Percentiles rank a stretch among this genome's conserved stretches.
Evolutionary conservation across 176 grass and related monocot genomes (phyloP).

Genomic region (Avena sativa): DNA sequence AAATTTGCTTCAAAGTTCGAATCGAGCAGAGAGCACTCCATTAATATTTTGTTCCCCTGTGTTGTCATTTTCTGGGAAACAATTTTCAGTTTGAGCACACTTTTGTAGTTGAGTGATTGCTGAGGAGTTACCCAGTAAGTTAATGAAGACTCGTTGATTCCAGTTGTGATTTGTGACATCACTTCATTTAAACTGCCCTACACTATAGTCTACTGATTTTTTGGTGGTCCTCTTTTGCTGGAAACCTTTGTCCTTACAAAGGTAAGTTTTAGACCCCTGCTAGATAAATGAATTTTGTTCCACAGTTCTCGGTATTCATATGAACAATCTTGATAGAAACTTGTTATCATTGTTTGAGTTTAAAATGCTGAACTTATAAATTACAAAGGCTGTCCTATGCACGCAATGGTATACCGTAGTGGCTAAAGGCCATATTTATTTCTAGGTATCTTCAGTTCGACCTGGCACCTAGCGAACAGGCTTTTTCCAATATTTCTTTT

Average conservation of each 20-base stretch:
- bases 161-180: neutral
- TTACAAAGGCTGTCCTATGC: neutral
- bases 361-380: neutral
- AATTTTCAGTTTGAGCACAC: conserved; percentile 5
- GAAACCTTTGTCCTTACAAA: neutral
- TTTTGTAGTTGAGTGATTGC: neutral
- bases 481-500: neutral
- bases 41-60: neutral
- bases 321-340: neutral
- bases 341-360: neutral
- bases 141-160: conserved; percentile 7
- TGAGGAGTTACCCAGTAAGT: neutral
- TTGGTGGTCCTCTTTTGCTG: neutral
- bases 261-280: neutral
- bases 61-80: neutral
- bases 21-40: neutral
- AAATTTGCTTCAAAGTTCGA: neutral
- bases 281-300: neutral
- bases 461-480: neutral
- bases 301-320: neutral
- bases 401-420: neutral
- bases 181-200: neutral
- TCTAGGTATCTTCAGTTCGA: neutral
- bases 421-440: neutral
- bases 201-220: conserved; percentile 8